These are phyloP conservation scores for Allomyces macrogynus DNA, from an alignment of 192 early-diverging fungal genomes.

Conservation along the genomic window DNA sequence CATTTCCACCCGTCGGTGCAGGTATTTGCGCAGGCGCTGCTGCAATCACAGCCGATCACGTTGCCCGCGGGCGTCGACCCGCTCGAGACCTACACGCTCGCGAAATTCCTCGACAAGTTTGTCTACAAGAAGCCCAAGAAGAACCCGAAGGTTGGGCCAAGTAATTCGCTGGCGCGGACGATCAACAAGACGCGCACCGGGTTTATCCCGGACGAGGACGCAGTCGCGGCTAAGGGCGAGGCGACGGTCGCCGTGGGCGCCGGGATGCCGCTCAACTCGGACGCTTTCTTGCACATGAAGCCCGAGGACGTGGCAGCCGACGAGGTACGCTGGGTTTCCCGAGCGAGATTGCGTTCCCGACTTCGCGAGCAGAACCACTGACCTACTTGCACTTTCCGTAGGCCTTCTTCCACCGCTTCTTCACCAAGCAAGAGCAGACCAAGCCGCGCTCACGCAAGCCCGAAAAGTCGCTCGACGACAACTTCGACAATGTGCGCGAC, in stretches of 20 bases:
- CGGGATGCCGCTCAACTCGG: constrained; percentile 44
- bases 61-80: constrained; percentile 42
- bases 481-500: constrained; percentile 14
- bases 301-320: constrained; percentile 48
- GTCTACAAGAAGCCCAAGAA: constrained; percentile 88
- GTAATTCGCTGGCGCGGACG: neutral
- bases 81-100: constrained; percentile 71
- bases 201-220: constrained; percentile 28
- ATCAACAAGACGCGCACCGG: constrained; percentile 13
- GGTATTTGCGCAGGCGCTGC: constrained; percentile 54
- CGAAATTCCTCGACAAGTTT: constrained; percentile 88
- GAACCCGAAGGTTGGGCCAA: constrained; percentile 5
- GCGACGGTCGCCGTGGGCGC: constrained; percentile 23
- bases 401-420: constrained; percentile 60
- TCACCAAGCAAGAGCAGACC: constrained; percentile 32
- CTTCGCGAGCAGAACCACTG: neutral
- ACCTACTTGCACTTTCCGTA: constrained; percentile 6
- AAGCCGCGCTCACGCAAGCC: constrained; percentile 10
- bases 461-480: constrained; percentile 6
- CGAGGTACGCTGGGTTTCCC: constrained; percentile 24
- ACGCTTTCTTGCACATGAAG: constrained; percentile 33
- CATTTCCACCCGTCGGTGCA: constrained; percentile 87
- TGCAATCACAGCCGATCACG: constrained; percentile 43
- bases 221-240: constrained; percentile 26
- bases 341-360: too few relatives aligned